phyloP scores from a whole-genome alignment of 345 rosid species.

The Rhodomyrtus tomentosa region DNA sequence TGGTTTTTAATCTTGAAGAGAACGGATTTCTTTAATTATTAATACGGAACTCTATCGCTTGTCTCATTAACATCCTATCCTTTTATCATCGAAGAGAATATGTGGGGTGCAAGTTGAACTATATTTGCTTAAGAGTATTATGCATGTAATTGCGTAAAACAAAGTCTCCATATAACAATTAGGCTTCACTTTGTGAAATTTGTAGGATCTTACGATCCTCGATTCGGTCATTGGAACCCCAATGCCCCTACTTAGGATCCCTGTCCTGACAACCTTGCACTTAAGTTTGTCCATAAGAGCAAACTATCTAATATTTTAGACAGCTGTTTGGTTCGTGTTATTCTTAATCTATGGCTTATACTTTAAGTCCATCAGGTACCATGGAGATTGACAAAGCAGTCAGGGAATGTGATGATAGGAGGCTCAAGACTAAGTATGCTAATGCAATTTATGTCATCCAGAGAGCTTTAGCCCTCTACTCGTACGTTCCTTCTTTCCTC shows the following conservation, averaged over 20 bases:
- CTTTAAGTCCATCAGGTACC: conserved; percentile 5
- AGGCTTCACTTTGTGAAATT: background rate
- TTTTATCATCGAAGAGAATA: background rate
- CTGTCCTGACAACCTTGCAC: background rate
- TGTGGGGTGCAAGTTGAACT: background rate
- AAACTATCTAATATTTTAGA: background rate
- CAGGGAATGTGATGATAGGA: conserved; percentile 65
- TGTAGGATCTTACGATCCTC: background rate
- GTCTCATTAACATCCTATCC: background rate
- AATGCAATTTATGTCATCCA: conserved; percentile 81
- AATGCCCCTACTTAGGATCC: background rate
- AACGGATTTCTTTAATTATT: background rate
- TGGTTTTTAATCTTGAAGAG: background rate
- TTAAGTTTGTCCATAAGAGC: background rate
- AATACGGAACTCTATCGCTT: background rate
- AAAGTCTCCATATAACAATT: background rate
- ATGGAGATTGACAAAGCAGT: conserved; percentile 96
- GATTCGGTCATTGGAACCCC: background rate
- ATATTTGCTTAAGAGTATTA: background rate
- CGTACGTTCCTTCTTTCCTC: conserved; percentile 32
- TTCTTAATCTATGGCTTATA: background rate
- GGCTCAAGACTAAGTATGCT: conserved; percentile 87
- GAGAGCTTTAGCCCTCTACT: conserved; percentile 85
- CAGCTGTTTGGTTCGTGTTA: background rate
- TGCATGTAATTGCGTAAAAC: background rate